Evolutionary conservation across 2,329 filamentous ascomycete species (phyloP), one percentile per base, ranked within the genome.

Genomic region (Xylaria sp.): DNA sequence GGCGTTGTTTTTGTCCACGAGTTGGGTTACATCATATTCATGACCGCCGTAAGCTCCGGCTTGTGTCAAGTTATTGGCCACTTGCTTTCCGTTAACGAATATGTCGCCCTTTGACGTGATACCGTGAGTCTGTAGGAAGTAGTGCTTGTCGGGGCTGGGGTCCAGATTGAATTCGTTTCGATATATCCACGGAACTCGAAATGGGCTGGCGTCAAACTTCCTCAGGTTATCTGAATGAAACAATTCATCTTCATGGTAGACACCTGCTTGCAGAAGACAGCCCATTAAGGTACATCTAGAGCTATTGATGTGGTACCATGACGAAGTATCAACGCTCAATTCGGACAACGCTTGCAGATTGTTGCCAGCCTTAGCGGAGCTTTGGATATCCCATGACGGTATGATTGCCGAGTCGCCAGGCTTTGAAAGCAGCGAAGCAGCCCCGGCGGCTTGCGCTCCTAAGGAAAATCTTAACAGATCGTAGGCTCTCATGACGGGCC

Each of bases 61-160:
- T 71, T 90, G 88, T 6, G 79, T 71, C 0, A 79, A 72, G 5
- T 82, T 85, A 33, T 81, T 81, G 1, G 82, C 87, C 17, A 90
- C 76, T 65, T 83, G 78, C 36, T 80, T 77, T 13, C 88, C 87
- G 66, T 90, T 90, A 58, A 90, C 68, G 66, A 82, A 89, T 6
- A 91, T 83, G 70, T 90, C 88, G 1, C 86, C 89, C 38, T 83
- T 83, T 0, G 88, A 89, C 0, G 84, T 86, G 70, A 90, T 88
- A 4, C 88, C 88, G 68, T 90, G 81, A 0, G 87, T 90, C 40
- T 84, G 78, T 1, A 90, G 78, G 33, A 86, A 81, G 70, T 84
- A 87, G 71, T 88, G 84, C 40, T 81, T 77, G 1, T 77, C 77
- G 0, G 75, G 36, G 2, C 68, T 58, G 0, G 75, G 73, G 0